phyloP scores from a whole-genome alignment of 2,329 filamentous ascomycete species.

The Colletotrichum lupini region DNA sequence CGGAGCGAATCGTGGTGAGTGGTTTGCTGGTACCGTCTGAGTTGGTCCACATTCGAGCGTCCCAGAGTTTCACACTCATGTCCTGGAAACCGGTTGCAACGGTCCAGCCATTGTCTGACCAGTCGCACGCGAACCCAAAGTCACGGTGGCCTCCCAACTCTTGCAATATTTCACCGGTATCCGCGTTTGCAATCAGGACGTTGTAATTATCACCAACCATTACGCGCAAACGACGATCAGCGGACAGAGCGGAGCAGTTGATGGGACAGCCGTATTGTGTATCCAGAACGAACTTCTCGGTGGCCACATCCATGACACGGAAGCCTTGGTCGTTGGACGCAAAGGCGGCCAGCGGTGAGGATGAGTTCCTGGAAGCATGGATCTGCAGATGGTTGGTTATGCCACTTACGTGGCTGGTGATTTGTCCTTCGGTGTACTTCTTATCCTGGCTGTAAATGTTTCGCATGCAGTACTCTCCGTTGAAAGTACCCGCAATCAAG shows the following conservation, averaged over 20 bases:
- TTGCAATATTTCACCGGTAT: conserved; percentile 69
- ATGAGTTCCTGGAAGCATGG: conserved; percentile 62
- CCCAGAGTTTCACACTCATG: conserved; percentile 78
- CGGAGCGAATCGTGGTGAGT: conserved; percentile 67
- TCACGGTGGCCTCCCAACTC: conserved; percentile 73
- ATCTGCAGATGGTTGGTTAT: conserved; percentile 76
- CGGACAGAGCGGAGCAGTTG: conserved; percentile 79
- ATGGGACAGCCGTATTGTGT: conserved; percentile 68
- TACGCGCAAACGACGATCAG: conserved; percentile 76
- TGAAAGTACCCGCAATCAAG: conserved; percentile 70
- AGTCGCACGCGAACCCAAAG: conserved; percentile 81
- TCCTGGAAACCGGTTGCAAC: conserved; percentile 84
- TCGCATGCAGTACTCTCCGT: conserved; percentile 65
- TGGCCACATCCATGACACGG: conserved; percentile 67
- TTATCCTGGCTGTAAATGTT: conserved; percentile 54
- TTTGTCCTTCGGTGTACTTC: conserved; percentile 55
- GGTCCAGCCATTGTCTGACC: conserved; percentile 81
- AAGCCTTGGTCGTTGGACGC: conserved; percentile 72
- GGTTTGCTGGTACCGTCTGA: conserved; percentile 60
- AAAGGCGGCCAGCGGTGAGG: conserved; percentile 66
- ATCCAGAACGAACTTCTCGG: conserved; percentile 67
- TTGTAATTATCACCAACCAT: conserved; percentile 77
- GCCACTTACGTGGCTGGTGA: conserved; percentile 60
- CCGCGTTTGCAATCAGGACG: conserved; percentile 75
- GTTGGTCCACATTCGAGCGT: conserved; percentile 75